Evolutionary conservation across 2,329 filamentous ascomycete genomes (phyloP), one percentile per base, ranked within the genome.

Genomic region (Triangularia verruculosa): DNA sequence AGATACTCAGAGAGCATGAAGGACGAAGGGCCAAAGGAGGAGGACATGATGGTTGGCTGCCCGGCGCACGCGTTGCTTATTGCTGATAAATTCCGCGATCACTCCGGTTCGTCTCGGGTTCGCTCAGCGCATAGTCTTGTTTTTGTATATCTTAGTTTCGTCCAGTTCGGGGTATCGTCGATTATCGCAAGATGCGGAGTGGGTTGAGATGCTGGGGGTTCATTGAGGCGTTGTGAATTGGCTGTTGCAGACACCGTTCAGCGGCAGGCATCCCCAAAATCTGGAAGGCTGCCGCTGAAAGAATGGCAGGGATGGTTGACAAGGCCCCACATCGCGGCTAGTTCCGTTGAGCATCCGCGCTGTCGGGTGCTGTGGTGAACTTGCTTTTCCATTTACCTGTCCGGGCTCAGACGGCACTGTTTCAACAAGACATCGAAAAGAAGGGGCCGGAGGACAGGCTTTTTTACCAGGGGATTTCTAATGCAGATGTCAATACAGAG

Each of bases 1-100:
- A 98, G 89, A 78, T 97, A 98, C 74, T 97, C 93, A 74, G 94
- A 91, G 64, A 88, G 84, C 68, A 85, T 82, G 66, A 86, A 80
- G 66, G 84, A 83, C 64, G 81, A 81, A 34, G 77, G 73, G 69
- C 74, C 77, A 54, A 54, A 54, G 8, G 51, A 54, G 8, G 51
- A 54, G 75, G 75, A 47, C 39, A 47, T 47, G 39, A 47, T 47
- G 39, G 39, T 20, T 47, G 39, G 39, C 39, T 47, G 39, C 39
- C 39, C 39, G 39, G 39, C 39, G 17, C 39, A 47, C 17, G 39
- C 39, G 39, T 47, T 47, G 5, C 4, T 8, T 39, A 5, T 47
- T 17, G 39, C 3, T 47, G n/a, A 20, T 9, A 17, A 47, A 5
- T 47, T 17, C 39, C 39, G n/a, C 39, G n/a, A 22, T 47, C 13